Evolutionary conservation across 2,329 filamentous ascomycete species (phyloP).

Genomic region (Aspergillus bombycis): DNA sequence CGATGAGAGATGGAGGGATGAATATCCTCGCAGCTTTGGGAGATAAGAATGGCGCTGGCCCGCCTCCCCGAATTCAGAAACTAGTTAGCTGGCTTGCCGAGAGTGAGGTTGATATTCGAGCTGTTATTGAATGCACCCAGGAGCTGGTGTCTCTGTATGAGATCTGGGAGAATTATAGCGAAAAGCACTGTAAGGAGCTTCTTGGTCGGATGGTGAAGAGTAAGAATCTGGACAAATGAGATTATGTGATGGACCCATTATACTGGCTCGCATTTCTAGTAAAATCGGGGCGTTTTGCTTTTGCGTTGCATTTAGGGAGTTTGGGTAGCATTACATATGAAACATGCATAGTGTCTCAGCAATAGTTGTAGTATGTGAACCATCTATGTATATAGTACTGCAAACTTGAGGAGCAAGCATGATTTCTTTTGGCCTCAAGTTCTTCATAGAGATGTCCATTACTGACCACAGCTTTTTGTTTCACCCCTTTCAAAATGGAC

Average conservation of each 20-base stretch:
- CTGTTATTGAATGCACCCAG: slow-evolving; percentile 85
- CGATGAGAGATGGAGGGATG: slow-evolving; percentile 41
- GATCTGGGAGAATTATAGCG: slow-evolving; percentile 67
- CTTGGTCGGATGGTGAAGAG: slow-evolving; percentile 65
- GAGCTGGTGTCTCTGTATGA: slow-evolving; percentile 91
- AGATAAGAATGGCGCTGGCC: slow-evolving; percentile 33
- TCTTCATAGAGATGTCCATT: not conserved
- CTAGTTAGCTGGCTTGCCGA: slow-evolving; percentile 83
- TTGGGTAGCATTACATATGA: not conserved
- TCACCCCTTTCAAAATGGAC: not conserved
- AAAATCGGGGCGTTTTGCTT: not conserved
- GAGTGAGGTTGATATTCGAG: slow-evolving; percentile 80
- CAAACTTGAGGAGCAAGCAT: not conserved
- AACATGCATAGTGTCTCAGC: not conserved
- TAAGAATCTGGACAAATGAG: slow-evolving; percentile 60
- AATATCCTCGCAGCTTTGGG: slow-evolving; percentile 39
- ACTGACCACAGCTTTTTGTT: not conserved
- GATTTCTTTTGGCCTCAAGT: not conserved
- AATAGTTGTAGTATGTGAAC: not conserved
- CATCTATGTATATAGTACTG: not conserved
- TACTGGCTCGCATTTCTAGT: not conserved
- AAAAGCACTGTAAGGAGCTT: slow-evolving; percentile 66
- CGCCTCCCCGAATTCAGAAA: slow-evolving; percentile 57
- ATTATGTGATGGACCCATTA: not conserved
- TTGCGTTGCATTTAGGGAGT: not conserved